Percentiles rank a stretch among this genome's conserved stretches.
These are phyloP conservation scores for Saturnispora galanensis DNA, from an alignment of 805 yeast genomes.

Conservation along the genomic window DNA sequence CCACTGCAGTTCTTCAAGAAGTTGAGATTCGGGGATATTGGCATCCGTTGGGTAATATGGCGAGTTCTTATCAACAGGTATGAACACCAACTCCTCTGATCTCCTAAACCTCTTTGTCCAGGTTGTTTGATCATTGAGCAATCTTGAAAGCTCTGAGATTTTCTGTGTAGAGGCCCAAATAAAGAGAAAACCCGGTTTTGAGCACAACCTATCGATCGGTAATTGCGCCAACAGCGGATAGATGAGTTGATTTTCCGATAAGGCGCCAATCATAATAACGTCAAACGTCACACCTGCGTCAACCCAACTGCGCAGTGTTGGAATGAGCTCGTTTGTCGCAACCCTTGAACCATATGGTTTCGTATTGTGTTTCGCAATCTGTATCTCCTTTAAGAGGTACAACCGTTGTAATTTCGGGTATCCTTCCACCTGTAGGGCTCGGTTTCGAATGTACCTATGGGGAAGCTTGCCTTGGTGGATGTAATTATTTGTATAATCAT, in stretches of 20 bases:
- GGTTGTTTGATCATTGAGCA: slow-evolving; percentile 29
- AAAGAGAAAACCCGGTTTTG: slow-evolving; percentile 79
- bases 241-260: slow-evolving; percentile 64
- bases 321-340: slow-evolving; percentile 42
- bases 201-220: slow-evolving; percentile 63
- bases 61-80: slow-evolving; percentile 58
- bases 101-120: slow-evolving; percentile 66
- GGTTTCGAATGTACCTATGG: slow-evolving; percentile 54
- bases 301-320: slow-evolving; percentile 54
- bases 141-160: slow-evolving; percentile 49
- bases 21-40: slow-evolving; percentile 32
- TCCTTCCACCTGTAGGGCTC: slow-evolving; percentile 61
- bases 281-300: slow-evolving; percentile 60
- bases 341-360: slow-evolving; percentile 60
- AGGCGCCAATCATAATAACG: slow-evolving; percentile 85
- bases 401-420: slow-evolving; percentile 74
- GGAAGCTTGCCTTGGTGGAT: slow-evolving; percentile 58
- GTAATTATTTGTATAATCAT: slow-evolving; percentile 66
- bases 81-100: slow-evolving; percentile 80
- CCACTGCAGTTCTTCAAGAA: slow-evolving; percentile 75
- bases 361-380: slow-evolving; percentile 42
- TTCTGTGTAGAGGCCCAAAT: slow-evolving; percentile 80
- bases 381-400: slow-evolving; percentile 53
- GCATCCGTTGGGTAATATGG: slow-evolving; percentile 55
- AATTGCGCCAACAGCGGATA: slow-evolving; percentile 51